A percentile compares a stretch with the other conserved stretches of the same genome.
Evolutionary conservation across 2,329 filamentous ascomycete species (phyloP).

Genomic region (Fusarium sp.): DNA sequence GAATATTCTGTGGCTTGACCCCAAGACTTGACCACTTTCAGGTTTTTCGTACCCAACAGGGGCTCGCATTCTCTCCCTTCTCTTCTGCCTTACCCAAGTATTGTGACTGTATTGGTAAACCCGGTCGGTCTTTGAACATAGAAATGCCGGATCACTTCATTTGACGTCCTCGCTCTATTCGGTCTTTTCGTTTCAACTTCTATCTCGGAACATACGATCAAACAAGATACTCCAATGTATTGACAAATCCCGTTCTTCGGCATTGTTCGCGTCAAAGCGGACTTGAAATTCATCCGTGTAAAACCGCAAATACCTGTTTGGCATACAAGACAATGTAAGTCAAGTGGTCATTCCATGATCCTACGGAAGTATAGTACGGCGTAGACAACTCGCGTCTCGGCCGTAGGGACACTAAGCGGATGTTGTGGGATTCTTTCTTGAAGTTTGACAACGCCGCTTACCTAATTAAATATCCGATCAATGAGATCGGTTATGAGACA

Average conservation of each 20-base stretch:
- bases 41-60: too few species aligned
- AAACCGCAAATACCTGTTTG: not conserved
- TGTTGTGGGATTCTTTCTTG: not conserved
- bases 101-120: not conserved
- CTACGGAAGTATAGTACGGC: constrained; percentile 1
- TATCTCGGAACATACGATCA: not conserved
- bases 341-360: not conserved
- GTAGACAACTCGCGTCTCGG: too few species aligned
- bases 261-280: not conserved
- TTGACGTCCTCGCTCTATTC: not conserved
- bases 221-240: not conserved
- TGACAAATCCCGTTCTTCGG: not conserved
- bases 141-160: not conserved
- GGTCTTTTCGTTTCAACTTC: not conserved
- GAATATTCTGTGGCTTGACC: too few species aligned
- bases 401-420: not conserved
- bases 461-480: not conserved
- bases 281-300: not conserved
- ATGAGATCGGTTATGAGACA: too few species aligned
- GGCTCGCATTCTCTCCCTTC: not conserved
- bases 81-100: not conserved
- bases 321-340: too few species aligned
- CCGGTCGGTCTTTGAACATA: not conserved
- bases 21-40: not conserved
- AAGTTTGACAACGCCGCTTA: not conserved